Evolutionary conservation across 768 basidiomycete species (phyloP), one percentile per base, ranked within the genome.

Genomic region (Thelephora ganbajun): DNA sequence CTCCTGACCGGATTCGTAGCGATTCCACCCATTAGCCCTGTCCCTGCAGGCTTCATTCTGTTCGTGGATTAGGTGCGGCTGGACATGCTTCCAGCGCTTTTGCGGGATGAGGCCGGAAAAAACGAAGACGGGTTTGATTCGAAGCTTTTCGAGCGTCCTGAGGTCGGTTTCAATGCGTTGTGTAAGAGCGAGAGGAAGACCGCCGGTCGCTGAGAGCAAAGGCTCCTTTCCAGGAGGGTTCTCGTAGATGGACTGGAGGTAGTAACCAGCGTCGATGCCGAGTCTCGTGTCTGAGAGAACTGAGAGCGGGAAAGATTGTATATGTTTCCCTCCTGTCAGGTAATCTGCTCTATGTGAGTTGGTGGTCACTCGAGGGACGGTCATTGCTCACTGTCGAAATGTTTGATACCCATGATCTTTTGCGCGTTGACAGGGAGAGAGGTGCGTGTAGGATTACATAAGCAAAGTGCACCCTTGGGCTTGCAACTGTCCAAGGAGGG

Each of bases 91-190:
- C 68, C 72, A 74, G 48, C 83, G 77, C 52, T 80, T 81, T 55
- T 79, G 79, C 1, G 88, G 85, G 1, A 79, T 69, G 30, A 99
- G 70, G 3, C 96, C 96, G 13, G 88, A 80, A 65, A 98, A 98
- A 45, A 99, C 89, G 57, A 99, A 94, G n/a, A 99, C 90, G 18
- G 96, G 96, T 61, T 94, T 96, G 72, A 99, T 97, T 54, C 76
- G 81, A 33, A 87, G 70, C 66, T 82, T 83, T 72, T 96, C 92
- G 59, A 98, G 81, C 12, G 76, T 70, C 43, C 93, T 84, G 42
- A 98, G 72, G 70, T 99, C 93, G 35, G 79, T 72, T 66, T 97
- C 93, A 62, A 99, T 89, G 53, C 88, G 83, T 55, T 76, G 72
- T 19, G 81, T 83, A 48, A 99, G 74, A 43, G 89, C 83, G 49